A percentile compares a stretch with the other conserved stretches of the same genome.
Evolutionary conservation across 2,329 filamentous ascomycete genomes (phyloP).

Genomic region (Aspergillus nomiae): DNA sequence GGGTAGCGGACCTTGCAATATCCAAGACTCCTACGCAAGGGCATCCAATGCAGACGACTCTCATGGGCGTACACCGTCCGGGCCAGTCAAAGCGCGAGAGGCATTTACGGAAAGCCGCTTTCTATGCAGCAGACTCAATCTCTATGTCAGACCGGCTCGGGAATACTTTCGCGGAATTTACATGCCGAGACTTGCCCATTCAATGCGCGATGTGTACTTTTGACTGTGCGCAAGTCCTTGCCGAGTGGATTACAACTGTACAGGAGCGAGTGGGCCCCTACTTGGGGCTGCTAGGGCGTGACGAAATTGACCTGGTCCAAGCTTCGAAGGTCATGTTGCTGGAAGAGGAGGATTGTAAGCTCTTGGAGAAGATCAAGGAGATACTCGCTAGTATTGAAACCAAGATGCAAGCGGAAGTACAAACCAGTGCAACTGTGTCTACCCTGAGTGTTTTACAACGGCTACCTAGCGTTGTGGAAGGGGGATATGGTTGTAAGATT

Average conservation of each 20-base stretch:
- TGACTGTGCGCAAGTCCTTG: constrained; percentile 90
- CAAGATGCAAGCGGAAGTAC: constrained; percentile 69
- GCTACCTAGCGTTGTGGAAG: constrained; percentile 61
- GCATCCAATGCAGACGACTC: constrained; percentile 28
- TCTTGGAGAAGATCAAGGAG: constrained; percentile 79
- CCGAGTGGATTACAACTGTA: constrained; percentile 90
- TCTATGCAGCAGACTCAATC: constrained; percentile 89
- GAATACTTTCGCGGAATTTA: constrained; percentile 80
- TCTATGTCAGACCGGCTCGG: constrained; percentile 85
- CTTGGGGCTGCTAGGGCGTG: constrained; percentile 80
- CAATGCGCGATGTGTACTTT: constrained; percentile 91
- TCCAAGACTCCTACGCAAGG: constrained; percentile 40
- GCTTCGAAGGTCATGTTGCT: constrained; percentile 87
- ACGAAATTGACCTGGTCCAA: constrained; percentile 74
- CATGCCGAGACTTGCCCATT: constrained; percentile 80
- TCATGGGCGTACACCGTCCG: constrained; percentile 36
- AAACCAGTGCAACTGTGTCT: constrained; percentile 56
- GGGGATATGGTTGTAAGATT: constrained; percentile 82
- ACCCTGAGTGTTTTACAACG: constrained; percentile 53
- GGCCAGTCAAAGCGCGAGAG: constrained; percentile 71
- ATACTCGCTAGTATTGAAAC: constrained; percentile 75
- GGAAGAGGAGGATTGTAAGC: constrained; percentile 86
- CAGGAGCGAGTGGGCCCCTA: constrained; percentile 93
- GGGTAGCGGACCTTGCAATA: constrained; percentile 39
- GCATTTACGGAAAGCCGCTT: constrained; percentile 89